Evolutionary conservation across 1,284 basidiomycete species (phyloP).

Genomic region (Rhodotorula sp.): DNA sequence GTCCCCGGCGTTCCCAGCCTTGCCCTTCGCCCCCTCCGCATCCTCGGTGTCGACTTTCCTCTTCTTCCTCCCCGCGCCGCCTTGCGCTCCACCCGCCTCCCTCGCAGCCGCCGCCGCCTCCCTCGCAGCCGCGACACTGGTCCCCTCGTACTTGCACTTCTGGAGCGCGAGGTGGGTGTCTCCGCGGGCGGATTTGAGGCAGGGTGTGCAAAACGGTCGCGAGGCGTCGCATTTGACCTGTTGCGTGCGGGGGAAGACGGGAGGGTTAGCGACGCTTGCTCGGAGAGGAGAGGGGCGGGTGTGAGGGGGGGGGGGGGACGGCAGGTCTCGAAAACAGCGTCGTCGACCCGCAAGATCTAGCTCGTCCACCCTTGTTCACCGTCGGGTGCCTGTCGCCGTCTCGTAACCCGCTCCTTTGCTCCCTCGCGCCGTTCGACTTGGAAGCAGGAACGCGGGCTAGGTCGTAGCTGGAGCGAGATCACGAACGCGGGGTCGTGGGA

Average conservation of each 20-base stretch:
- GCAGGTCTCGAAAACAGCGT: too few species aligned
- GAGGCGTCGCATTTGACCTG: conserved; percentile 30
- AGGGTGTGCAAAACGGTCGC: conserved; percentile 27
- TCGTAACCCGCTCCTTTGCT: too few species aligned
- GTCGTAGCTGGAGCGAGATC: too few species aligned
- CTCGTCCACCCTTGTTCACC: too few species aligned
- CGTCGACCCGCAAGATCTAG: too few species aligned
- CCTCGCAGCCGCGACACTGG: conserved; percentile 25
- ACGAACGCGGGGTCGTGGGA: too few species aligned
- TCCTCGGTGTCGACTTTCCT: background rate
- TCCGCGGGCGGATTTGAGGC: conserved; percentile 35
- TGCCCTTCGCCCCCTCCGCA: background rate
- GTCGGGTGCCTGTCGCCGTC: too few species aligned
- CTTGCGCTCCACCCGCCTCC: conserved; percentile 6
- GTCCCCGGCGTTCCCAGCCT: background rate
- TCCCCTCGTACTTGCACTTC: conserved; percentile 39
- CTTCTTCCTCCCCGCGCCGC: conserved; percentile 5
- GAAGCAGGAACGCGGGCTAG: too few species aligned
- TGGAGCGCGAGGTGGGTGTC: background rate
- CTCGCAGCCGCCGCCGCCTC: conserved; percentile 12
- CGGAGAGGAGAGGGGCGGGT: too few species aligned
- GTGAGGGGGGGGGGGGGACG: too few species aligned
- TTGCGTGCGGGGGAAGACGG: background rate
- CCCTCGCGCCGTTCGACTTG: too few species aligned
- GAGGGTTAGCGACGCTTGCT: background rate